phyloP scores from a whole-genome alignment of 2,329 filamentous ascomycete species.

The Aspergillus alliaceus region DNA sequence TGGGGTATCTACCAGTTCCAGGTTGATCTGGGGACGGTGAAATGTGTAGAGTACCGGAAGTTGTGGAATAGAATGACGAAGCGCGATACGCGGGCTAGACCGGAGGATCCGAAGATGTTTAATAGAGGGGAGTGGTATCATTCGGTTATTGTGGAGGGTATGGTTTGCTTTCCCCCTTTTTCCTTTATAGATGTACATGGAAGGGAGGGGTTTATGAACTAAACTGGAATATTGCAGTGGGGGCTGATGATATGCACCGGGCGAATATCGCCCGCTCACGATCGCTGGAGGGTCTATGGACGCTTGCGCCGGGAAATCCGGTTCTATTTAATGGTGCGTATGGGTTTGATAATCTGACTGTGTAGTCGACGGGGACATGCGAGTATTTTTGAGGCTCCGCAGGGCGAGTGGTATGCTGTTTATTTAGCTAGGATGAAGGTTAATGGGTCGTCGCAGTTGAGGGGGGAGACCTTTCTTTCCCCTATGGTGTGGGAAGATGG shows the following conservation, averaged over 20 bases:
- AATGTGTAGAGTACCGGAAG: neutral
- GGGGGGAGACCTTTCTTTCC: conserved; percentile 3
- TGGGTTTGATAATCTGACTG: conserved; percentile 1
- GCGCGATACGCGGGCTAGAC: neutral
- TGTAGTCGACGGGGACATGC: conserved; percentile 6
- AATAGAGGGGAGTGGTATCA: neutral
- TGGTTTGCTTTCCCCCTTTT: neutral
- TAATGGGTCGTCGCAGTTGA: neutral
- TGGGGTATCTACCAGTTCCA: conserved; percentile 6
- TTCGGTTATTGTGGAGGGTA: conserved; percentile 2
- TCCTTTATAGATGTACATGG: too few relatives aligned
- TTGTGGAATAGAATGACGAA: conserved; percentile 6
- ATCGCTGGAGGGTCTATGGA: neutral
- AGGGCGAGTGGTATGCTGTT: neutral
- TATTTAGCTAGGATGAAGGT: conserved; percentile 1
- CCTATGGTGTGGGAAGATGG: conserved; percentile 1
- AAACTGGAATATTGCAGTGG: too few relatives aligned
- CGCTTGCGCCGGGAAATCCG: neutral
- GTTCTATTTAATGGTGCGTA: conserved; percentile 6
- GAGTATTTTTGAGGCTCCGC: neutral
- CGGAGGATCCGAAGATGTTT: conserved; percentile 2
- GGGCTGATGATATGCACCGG: neutral
- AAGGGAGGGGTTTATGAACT: too few relatives aligned
- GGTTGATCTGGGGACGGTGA: neutral
- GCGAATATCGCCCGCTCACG: conserved; percentile 3